Evolutionary conservation across 2,329 filamentous ascomycete species (phyloP), one percentile per base, ranked within the genome.

Genomic region (Penicillium sclerotiorum): DNA sequence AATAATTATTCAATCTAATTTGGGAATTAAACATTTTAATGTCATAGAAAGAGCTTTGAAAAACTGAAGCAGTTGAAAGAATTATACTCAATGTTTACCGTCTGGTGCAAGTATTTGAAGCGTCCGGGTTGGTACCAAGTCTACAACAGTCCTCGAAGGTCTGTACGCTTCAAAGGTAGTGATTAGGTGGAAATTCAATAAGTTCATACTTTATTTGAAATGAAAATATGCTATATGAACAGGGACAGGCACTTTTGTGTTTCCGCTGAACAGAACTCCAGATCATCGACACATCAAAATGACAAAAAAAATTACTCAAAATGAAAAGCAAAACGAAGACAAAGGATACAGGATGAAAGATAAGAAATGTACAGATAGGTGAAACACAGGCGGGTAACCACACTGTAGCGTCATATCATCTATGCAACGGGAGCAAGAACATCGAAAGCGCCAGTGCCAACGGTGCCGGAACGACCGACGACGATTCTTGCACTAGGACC

Each of bases 391-490:
- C 55, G 56, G 47, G 48, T 44, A 56, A 47, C 41, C 55, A 54
- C 13, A 30, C 51, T 55, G 55, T 45, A 45, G 22, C 36, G 37
- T 56, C 25, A 48, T 41, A 47, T 41, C 42, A 27, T 59, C 57
- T 70, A 75, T 62, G 68, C 72, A 56, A 77, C 72, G 58, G 75
- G 74, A 64, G 78, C 75, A 65, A 96, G 77, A 36, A 99, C 86
- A 74, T 97, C 92, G 72, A 97, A 97, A 17, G 87, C 84, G 32
- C 94, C 94, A 1, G 94, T 99, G 42, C 94, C 94, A 52, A 95
- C 84, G 59, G 83, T 88, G 41, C 90, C 88, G 52, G 94, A 78
- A 64, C 85, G 83, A 13, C 95, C 94, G 67, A 94, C 86, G 41
- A 97, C 92, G 63, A 99, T 89, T 51, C 93, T 83, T 55, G 89